phyloP scores from a whole-genome alignment of 2,329 filamentous ascomycete genomes.

The Ilyonectria sp. region DNA sequence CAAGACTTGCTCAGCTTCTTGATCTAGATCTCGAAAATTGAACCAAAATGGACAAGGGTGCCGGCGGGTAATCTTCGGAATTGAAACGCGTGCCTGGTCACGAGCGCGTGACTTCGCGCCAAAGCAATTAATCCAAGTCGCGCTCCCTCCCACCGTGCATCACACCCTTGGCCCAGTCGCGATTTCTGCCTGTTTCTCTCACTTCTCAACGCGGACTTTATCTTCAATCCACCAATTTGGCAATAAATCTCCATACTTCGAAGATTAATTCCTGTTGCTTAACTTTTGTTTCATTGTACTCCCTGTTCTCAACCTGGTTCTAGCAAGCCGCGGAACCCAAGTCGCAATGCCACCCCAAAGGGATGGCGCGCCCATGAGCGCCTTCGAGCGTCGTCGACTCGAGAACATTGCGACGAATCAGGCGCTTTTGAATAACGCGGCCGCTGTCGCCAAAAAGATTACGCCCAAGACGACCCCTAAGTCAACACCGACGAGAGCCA shows the following conservation, averaged over 20 bases:
- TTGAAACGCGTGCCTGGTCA: slow-evolving; percentile 22
- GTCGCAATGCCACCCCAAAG: slow-evolving; percentile 62
- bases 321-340: neutral
- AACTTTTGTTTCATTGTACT: too few relatives aligned
- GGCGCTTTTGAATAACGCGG: slow-evolving; percentile 83
- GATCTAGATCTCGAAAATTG: slow-evolving; percentile 34
- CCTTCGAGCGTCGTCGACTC: slow-evolving; percentile 87
- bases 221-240: neutral
- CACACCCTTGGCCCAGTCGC: neutral
- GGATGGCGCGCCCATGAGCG: slow-evolving; percentile 72
- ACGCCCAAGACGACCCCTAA: slow-evolving; percentile 70
- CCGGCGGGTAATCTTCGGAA: slow-evolving; percentile 41
- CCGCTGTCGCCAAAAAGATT: slow-evolving; percentile 78
- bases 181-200: slow-evolving; percentile 4
- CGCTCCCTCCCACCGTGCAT: slow-evolving; percentile 32
- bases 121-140: slow-evolving; percentile 45
- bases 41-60: slow-evolving; percentile 21
- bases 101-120: slow-evolving; percentile 53
- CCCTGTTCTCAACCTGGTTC: neutral
- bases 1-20: slow-evolving; percentile 2
- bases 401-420: slow-evolving; percentile 92
- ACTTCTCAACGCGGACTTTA: neutral
- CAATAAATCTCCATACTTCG: neutral
- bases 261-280: neutral
- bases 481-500: slow-evolving; percentile 54